phyloP scores from a whole-genome alignment of 2,329 filamentous ascomycete species.

The Aureobasidium sp. region DNA sequence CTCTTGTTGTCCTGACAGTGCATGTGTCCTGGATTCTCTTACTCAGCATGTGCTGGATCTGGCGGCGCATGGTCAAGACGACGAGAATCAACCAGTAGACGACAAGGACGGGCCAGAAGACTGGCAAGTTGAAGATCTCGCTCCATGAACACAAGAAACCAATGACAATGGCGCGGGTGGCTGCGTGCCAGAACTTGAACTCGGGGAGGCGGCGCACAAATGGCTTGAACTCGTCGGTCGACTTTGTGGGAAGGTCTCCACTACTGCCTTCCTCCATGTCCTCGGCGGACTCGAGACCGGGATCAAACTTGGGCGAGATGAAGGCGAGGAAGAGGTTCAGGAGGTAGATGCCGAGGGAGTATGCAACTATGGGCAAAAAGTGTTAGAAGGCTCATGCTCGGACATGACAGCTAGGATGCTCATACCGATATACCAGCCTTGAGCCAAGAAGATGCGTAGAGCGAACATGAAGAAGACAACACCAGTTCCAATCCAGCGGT shows the following conservation, averaged over 20 bases:
- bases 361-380: constrained; percentile 60
- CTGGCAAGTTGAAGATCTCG: constrained; percentile 87
- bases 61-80: constrained; percentile 92
- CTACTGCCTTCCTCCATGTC: constrained; percentile 81
- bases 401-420: neutral
- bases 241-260: constrained; percentile 74
- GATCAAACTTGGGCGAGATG: constrained; percentile 97
- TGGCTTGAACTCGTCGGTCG: constrained; percentile 94
- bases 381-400: neutral
- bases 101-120: constrained; percentile 98
- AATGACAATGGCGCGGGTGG: constrained; percentile 78
- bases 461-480: constrained; percentile 73
- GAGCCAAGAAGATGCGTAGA: constrained; percentile 78
- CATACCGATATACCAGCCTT: constrained; percentile 98
- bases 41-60: constrained; percentile 99
- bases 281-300: constrained; percentile 88
- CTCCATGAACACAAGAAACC: constrained; percentile 88
- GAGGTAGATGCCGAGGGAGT: constrained; percentile 96
- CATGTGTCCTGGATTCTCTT: constrained; percentile 51
- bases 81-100: constrained; percentile 99
- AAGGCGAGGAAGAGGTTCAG: constrained; percentile 99
- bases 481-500: constrained; percentile 85
- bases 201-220: constrained; percentile 94
- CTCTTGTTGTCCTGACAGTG: neutral
- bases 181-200: constrained; percentile 99